phyloP scores from a whole-genome alignment of 805 yeast genomes.

The Maudiozyma bulderi region DNA sequence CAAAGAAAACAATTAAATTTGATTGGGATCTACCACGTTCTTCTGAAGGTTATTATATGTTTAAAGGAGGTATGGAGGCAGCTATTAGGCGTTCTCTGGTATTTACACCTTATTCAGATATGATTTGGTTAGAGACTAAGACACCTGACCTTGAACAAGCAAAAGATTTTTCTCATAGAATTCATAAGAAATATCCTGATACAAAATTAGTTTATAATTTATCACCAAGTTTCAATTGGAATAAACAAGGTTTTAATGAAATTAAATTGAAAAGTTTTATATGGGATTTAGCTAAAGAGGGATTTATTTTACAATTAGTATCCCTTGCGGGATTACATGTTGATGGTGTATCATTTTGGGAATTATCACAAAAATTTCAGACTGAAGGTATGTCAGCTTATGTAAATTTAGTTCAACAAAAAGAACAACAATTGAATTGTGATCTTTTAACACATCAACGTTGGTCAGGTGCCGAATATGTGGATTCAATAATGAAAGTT shows the following conservation, averaged over 20 bases:
- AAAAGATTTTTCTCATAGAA: constrained; percentile 34
- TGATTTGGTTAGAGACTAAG: constrained; percentile 56
- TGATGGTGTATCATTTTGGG: constrained; percentile 43
- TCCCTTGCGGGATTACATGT: constrained; percentile 53
- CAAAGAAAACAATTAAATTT: constrained; percentile 32
- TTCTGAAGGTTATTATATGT: constrained; percentile 46
- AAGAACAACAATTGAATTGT: constrained; percentile 37
- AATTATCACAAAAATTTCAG: constrained; percentile 39
- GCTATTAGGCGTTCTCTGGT: constrained; percentile 46
- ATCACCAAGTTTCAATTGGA: constrained; percentile 55
- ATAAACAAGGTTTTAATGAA: constrained; percentile 43
- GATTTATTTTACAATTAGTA: constrained; percentile 50
- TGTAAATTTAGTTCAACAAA: constrained; percentile 41
- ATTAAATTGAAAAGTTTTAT: constrained; percentile 39
- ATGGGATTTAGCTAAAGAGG: constrained; percentile 45
- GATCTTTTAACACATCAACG: constrained; percentile 52
- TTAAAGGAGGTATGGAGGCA: constrained; percentile 40
- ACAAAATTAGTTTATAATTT: constrained; percentile 51
- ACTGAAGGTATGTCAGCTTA: constrained; percentile 51
- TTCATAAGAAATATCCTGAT: constrained; percentile 40
- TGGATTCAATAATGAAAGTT: constrained; percentile 36
- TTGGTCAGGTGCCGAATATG: constrained; percentile 54
- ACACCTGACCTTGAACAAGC: constrained; percentile 48
- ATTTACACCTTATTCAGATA: constrained; percentile 50
- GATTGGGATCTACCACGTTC: constrained; percentile 56